phyloP scores from a whole-genome alignment of 768 basidiomycete genomes.

The Amanita muscaria region DNA sequence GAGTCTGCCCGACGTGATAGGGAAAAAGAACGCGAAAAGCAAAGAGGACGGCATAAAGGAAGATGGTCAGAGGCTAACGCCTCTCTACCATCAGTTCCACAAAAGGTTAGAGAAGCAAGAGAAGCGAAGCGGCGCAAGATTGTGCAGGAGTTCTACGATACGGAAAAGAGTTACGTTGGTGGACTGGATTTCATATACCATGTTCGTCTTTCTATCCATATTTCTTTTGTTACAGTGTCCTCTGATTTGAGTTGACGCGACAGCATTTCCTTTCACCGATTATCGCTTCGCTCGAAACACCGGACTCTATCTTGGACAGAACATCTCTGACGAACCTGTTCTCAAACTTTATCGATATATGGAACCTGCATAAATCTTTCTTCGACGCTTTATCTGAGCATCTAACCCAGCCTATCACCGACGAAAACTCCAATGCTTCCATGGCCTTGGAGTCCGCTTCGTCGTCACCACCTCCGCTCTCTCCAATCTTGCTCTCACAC shows the following conservation, averaged over 20 bases:
- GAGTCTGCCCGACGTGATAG: constrained; percentile 32
- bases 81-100: neutral
- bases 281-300: constrained; percentile 61
- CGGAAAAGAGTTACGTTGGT: constrained; percentile 72
- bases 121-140: constrained; percentile 57
- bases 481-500: constrained; percentile 56
- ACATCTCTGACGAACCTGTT: constrained; percentile 66
- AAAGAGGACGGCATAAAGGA: neutral
- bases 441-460: too few species aligned
- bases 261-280: constrained; percentile 82
- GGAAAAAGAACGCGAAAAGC: constrained; percentile 15
- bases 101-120: constrained; percentile 19
- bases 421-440: neutral
- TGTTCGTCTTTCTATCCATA: constrained; percentile 31
- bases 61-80: neutral
- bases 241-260: constrained; percentile 1
- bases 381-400: constrained; percentile 48
- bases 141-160: constrained; percentile 73
- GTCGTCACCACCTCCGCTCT: constrained; percentile 19
- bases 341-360: constrained; percentile 86
- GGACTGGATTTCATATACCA: constrained; percentile 79
- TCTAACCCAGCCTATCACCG: too few species aligned
- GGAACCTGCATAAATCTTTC: constrained; percentile 79
- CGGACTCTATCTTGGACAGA: constrained; percentile 61
- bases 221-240: constrained; percentile 1